These are phyloP conservation scores for Vitis amurensis DNA, from an alignment of 164 flowering plant genomes.

Conservation along the genomic window DNA sequence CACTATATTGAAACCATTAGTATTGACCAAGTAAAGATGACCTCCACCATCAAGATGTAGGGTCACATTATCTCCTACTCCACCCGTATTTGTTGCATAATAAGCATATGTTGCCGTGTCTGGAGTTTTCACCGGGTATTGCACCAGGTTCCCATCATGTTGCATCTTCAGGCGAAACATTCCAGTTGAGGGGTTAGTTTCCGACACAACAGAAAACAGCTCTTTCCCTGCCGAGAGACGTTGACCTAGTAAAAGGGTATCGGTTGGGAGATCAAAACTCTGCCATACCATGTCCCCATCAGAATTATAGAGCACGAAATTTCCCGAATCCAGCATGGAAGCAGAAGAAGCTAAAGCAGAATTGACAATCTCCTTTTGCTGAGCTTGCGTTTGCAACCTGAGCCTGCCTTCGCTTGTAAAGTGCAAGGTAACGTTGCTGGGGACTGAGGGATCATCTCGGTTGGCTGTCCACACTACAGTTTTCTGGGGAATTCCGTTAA, in stretches of 20 bases:
- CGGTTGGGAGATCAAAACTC: neutral
- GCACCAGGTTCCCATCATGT: neutral
- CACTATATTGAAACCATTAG: neutral
- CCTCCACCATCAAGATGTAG: neutral
- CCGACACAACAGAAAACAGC: neutral
- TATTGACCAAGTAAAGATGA: no score
- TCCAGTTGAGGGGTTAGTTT: neutral
- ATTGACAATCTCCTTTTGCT: no score
- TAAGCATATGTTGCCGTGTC: neutral
- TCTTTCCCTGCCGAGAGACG: neutral
- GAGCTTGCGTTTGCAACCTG: no score
- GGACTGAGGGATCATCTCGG: neutral
- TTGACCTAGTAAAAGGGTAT: neutral
- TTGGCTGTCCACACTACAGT: constrained; percentile 1
- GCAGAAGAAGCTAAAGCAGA: no score
- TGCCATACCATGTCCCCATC: no score
- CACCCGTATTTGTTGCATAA: neutral
- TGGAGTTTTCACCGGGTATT: neutral
- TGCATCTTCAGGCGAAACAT: neutral
- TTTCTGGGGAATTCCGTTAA: neutral
- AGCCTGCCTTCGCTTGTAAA: no score
- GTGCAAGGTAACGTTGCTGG: no score
- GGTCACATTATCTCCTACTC: neutral
- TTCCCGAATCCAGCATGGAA: no score
- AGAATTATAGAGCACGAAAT: no score